Evolutionary conservation across 2,329 filamentous ascomycete species (phyloP).

Genomic region (Fusarium proliferatum): DNA sequence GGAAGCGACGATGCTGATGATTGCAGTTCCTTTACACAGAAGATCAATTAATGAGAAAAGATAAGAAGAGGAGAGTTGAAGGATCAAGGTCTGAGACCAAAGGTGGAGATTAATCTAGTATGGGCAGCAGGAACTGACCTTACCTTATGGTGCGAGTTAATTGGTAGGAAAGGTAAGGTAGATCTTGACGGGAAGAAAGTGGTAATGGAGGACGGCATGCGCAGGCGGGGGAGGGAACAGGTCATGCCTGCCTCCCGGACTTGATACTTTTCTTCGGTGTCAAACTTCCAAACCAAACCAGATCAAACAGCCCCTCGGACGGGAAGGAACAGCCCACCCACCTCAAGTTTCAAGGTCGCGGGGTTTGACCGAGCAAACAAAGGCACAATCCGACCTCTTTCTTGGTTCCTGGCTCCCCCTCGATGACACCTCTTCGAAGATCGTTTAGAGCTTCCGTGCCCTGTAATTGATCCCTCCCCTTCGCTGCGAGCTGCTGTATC

Average conservation of each 20-base stretch:
- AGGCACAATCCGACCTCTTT: neutral
- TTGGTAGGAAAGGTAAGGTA: constrained; percentile 4
- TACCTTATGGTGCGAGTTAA: constrained; percentile 17
- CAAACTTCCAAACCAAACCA: constrained; percentile 4
- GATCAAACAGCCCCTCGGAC: neutral
- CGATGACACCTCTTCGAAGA: neutral
- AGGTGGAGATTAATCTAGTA: constrained; percentile 28
- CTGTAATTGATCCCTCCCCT: neutral
- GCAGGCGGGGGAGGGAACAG: constrained; percentile 22
- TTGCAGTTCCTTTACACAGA: constrained; percentile 1
- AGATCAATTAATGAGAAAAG: constrained; percentile 10
- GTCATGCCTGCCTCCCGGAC: constrained; percentile 34
- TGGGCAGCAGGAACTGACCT: constrained; percentile 4
- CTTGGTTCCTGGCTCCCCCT: neutral
- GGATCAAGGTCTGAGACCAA: constrained; percentile 23
- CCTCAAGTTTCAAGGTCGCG: constrained; percentile 1
- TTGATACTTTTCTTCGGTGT: constrained; percentile 11
- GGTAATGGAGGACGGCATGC: constrained; percentile 3
- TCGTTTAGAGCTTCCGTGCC: neutral
- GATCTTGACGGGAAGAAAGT: constrained; percentile 3
- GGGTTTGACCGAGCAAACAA: constrained; percentile 16
- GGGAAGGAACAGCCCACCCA: constrained; percentile 16
- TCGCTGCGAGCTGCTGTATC: neutral
- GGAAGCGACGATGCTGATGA: constrained; percentile 11
- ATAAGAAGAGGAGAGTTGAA: constrained; percentile 24